phyloP scores from a whole-genome alignment of 2,329 filamentous ascomycete species.

The Elsinoe ampelina region DNA sequence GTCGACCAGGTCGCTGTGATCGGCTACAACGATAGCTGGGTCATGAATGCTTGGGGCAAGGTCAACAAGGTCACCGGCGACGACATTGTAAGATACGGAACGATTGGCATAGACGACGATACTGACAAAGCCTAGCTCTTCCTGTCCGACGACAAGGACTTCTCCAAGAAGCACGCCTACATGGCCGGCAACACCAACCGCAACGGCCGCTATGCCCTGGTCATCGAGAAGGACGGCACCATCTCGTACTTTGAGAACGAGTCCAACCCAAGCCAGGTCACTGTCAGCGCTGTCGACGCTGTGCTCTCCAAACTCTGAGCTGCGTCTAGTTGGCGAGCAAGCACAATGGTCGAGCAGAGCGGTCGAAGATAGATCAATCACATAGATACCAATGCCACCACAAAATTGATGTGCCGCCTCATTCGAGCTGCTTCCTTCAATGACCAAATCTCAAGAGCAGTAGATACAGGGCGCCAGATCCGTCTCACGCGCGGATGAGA shows the following conservation, averaged over 20 bases:
- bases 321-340: too few relatives aligned
- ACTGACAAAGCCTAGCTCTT: constrained; percentile 48
- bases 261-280: constrained; percentile 40
- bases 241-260: constrained; percentile 73
- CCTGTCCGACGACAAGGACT: constrained; percentile 58
- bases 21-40: constrained; percentile 74
- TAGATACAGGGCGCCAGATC: constrained; percentile 41
- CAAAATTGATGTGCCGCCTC: constrained; percentile 35
- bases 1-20: constrained; percentile 75
- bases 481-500: constrained; percentile 34
- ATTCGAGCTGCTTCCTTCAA: constrained; percentile 43
- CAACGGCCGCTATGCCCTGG: constrained; percentile 68
- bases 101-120: background rate
- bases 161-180: constrained; percentile 70
- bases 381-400: background rate
- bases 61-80: constrained; percentile 67
- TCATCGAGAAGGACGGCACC: constrained; percentile 71
- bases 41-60: constrained; percentile 68
- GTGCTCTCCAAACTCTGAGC: constrained; percentile 41
- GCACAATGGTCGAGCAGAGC: too few relatives aligned
- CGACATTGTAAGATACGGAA: constrained; percentile 45
- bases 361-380: background rate
- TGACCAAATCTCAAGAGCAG: constrained; percentile 38
- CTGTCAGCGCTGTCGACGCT: constrained; percentile 39
- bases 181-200: constrained; percentile 56